Conservation (phyloP, 345 rosid genomes). For the Brassica nigra region DNA sequence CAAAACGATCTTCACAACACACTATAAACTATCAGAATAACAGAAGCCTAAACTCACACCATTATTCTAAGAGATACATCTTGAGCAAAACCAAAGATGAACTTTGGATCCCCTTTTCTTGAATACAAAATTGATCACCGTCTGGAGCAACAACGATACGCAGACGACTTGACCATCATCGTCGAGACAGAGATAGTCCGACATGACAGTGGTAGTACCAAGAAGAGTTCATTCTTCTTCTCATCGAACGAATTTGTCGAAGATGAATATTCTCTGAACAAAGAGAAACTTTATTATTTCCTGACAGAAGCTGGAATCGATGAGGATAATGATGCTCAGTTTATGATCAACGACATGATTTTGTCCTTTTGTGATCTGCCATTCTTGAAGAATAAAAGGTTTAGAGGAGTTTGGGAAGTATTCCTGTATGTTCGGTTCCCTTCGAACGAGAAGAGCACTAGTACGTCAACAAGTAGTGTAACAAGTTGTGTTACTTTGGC, state of each 20-base stretch:
- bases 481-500: neutral
- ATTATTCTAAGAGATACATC: neutral
- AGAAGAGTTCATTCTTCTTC: neutral
- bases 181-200: neutral
- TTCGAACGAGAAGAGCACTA: neutral
- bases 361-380: neutral
- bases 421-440: neutral
- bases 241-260: neutral
- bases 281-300: constrained; percentile 7
- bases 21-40: neutral
- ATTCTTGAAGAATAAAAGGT: neutral
- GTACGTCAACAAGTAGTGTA: neutral
- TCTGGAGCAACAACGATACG: neutral
- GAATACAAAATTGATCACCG: constrained; percentile 4
- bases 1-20: neutral
- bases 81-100: neutral
- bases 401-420: constrained; percentile 7
- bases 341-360: constrained; percentile 12
- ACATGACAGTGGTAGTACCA: neutral
- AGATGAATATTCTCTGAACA: neutral
- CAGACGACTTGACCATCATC: neutral
- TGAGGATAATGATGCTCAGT: neutral
- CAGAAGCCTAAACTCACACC: neutral
- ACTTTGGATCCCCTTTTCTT: neutral
- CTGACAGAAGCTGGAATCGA: constrained; percentile 3